These are phyloP conservation scores for Fusarium cyanostomum DNA, from an alignment of 2,329 filamentous ascomycete genomes.

Conservation along the genomic window DNA sequence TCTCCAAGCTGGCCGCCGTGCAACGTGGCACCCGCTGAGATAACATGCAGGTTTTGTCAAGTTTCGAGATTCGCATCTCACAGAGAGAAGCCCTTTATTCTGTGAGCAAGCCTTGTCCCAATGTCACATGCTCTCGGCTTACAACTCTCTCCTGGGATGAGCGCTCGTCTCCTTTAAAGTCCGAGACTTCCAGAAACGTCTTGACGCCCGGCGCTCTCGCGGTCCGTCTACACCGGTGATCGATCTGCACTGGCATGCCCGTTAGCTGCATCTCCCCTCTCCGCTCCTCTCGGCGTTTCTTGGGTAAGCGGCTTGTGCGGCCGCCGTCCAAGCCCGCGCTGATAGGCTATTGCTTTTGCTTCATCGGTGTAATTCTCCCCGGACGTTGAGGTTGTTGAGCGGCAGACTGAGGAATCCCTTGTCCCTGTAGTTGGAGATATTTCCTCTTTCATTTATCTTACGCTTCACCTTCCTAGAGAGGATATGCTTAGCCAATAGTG, in stretches of 20 bases:
- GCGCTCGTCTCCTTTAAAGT: neutral
- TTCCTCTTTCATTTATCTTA: neutral
- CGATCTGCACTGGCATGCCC: conserved; percentile 12
- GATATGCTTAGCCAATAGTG: neutral
- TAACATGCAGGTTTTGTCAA: neutral
- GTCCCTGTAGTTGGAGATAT: conserved; percentile 13
- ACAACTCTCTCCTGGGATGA: neutral
- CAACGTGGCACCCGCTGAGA: conserved; percentile 1
- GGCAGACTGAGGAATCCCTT: conserved; percentile 19
- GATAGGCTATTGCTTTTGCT: conserved; percentile 14
- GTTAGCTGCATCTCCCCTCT: conserved; percentile 13
- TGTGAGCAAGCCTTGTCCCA: no score
- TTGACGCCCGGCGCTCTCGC: conserved; percentile 30
- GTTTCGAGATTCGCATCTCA: neutral
- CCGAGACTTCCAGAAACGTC: neutral
- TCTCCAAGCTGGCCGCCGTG: neutral
- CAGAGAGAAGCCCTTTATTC: no score
- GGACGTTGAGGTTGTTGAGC: neutral
- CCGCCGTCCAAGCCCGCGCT: conserved; percentile 16
- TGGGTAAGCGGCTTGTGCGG: conserved; percentile 8
- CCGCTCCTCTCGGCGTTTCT: conserved; percentile 13
- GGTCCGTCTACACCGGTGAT: conserved; percentile 39
- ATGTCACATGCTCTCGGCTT: neutral
- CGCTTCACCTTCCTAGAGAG: conserved; percentile 2
- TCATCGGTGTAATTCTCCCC: neutral